A percentile compares a stretch with the other conserved stretches of the same genome.
phyloP scores from a whole-genome alignment of 495 filamentous ascomycete species.

The Lineolata rhizophorae region DNA sequence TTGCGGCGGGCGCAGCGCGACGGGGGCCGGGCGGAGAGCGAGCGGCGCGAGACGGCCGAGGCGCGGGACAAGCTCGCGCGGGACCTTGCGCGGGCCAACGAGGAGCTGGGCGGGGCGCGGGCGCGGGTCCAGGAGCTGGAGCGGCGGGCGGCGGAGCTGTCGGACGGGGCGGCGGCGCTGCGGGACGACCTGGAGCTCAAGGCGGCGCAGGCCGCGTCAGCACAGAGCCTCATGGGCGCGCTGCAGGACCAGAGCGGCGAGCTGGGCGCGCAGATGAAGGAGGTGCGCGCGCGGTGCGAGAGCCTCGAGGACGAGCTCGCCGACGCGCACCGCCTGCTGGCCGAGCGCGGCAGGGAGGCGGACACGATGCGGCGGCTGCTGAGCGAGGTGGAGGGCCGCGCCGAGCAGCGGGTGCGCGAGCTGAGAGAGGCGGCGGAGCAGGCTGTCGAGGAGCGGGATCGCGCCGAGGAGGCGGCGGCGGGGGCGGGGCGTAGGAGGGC shows the following conservation, averaged over 20 bases:
- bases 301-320: constrained; percentile 83
- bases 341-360: constrained; percentile 77
- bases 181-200: constrained; percentile 69
- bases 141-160: constrained; percentile 39
- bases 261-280: constrained; percentile 81
- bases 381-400: constrained; percentile 62
- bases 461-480: constrained; percentile 75
- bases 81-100: constrained; percentile 47
- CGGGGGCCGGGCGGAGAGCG: constrained; percentile 48
- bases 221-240: constrained; percentile 65
- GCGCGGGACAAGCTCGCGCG: constrained; percentile 39
- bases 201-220: constrained; percentile 62
- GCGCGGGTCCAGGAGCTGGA: constrained; percentile 47
- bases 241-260: constrained; percentile 86
- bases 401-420: constrained; percentile 61
- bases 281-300: constrained; percentile 60
- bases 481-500: constrained; percentile 50
- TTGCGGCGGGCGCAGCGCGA: constrained; percentile 48
- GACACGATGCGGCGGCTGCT: constrained; percentile 88
- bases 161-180: constrained; percentile 38
- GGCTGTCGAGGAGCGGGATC: constrained; percentile 76
- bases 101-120: constrained; percentile 42
- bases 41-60: constrained; percentile 55
- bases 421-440: constrained; percentile 78
- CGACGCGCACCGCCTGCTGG: constrained; percentile 72